A percentile compares a stretch with the other conserved stretches of the same genome.
Evolutionary conservation across 2,329 filamentous ascomycete species (phyloP).

Genomic region (Sclerotinia nivalis): DNA sequence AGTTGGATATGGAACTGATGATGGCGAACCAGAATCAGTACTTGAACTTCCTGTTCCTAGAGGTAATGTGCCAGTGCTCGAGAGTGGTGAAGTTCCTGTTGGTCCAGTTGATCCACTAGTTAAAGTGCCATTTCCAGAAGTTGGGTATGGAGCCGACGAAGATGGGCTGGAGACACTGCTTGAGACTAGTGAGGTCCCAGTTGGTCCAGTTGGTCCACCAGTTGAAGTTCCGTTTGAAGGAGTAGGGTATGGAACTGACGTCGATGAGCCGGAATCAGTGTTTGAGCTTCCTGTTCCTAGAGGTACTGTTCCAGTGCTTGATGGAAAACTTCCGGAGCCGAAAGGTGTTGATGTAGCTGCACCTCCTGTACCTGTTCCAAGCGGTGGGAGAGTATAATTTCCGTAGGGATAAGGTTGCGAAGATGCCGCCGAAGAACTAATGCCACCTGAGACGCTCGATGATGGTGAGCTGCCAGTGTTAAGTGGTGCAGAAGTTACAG

Average conservation of each 20-base stretch:
- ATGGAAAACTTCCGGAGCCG: conserved; percentile 17
- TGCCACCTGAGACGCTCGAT: conserved; percentile 20
- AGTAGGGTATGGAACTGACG: conserved; percentile 25
- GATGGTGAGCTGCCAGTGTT: conserved; percentile 10
- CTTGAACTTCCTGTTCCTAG: conserved; percentile 23
- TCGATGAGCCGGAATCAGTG: conserved; percentile 17
- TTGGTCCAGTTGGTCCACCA: conserved; percentile 21
- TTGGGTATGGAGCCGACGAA: conserved; percentile 15
- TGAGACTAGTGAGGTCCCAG: background rate
- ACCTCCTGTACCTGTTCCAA: conserved; percentile 13
- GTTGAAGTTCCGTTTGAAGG: conserved; percentile 23
- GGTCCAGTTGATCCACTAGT: conserved; percentile 21
- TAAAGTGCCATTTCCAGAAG: conserved; percentile 15
- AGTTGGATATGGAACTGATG: conserved; percentile 25
- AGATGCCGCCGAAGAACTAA: conserved; percentile 19
- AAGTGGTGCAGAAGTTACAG: conserved; percentile 1
- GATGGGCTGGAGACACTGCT: background rate
- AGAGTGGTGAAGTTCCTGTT: conserved; percentile 18
- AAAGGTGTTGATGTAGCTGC: background rate
- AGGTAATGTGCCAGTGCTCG: background rate
- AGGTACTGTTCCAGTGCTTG: conserved; percentile 7
- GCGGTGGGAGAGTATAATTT: conserved; percentile 11
- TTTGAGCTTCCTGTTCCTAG: conserved; percentile 21
- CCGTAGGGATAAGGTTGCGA: conserved; percentile 15
- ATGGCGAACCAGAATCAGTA: conserved; percentile 16